phyloP scores from a whole-genome alignment of 2,329 filamentous ascomycete genomes.

The Colletotrichum sp. region DNA sequence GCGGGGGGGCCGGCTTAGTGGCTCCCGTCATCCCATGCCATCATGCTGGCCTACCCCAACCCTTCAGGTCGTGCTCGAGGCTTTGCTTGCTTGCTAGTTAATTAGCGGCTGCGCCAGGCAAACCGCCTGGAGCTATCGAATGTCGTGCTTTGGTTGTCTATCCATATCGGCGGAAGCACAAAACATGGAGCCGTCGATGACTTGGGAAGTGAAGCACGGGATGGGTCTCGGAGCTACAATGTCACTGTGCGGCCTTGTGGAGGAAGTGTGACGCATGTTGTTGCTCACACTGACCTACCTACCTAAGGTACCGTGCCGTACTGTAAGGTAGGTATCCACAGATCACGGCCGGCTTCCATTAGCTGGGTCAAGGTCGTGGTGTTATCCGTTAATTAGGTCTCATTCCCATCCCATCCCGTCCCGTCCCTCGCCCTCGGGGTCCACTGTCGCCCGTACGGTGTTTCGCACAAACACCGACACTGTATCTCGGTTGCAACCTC shows the following conservation, averaged over 20 bases:
- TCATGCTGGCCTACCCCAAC: background rate
- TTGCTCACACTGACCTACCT: background rate
- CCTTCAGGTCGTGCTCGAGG: background rate
- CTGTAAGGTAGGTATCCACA: background rate
- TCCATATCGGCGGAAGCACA: background rate
- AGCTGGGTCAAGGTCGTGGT: background rate
- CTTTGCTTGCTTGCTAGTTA: background rate
- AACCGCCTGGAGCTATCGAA: background rate
- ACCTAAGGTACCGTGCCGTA: background rate
- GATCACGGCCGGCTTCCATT: background rate
- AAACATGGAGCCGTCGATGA: background rate
- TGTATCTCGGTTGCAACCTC: slow-evolving; percentile 3
- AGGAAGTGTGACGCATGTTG: background rate
- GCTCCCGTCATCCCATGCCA: background rate
- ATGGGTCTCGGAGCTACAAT: background rate
- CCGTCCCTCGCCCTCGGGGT: background rate
- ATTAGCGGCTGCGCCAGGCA: background rate
- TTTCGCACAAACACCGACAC: background rate
- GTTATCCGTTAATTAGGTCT: background rate
- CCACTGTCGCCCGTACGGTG: slow-evolving; percentile 13
- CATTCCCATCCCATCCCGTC: background rate
- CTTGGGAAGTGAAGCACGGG: background rate
- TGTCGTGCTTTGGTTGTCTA: background rate
- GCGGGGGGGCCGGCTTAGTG: background rate
- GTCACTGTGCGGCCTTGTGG: background rate